phyloP scores from a whole-genome alignment of 2,329 filamentous ascomycete species.

The Westerdykella sp. region DNA sequence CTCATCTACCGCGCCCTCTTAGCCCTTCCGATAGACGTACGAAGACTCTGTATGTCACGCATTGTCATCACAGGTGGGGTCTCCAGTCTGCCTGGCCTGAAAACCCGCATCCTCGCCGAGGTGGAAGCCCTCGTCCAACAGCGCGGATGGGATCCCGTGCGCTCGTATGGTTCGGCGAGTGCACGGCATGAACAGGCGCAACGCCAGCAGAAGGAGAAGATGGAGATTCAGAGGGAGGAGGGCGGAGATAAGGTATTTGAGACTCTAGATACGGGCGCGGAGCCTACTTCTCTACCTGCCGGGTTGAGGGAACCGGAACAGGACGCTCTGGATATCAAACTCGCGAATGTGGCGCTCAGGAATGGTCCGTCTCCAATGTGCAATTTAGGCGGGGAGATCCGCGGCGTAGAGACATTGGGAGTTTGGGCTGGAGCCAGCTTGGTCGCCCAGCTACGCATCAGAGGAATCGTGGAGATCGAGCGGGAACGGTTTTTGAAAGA shows the following conservation, averaged over 20 bases:
- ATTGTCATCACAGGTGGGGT: conserved; percentile 82
- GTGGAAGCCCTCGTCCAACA: conserved; percentile 59
- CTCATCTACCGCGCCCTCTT: conserved; percentile 73
- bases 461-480: conserved; percentile 64
- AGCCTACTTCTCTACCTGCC: conserved; percentile 20
- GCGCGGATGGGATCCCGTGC: conserved; percentile 71
- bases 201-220: conserved; percentile 17
- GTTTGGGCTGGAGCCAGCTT: conserved; percentile 71
- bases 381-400: conserved; percentile 52
- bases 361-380: conserved; percentile 33
- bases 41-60: conserved; percentile 79
- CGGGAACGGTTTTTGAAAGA: conserved; percentile 65
- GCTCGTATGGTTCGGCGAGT: conserved; percentile 58
- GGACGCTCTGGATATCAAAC: conserved; percentile 55
- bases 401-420: conserved; percentile 63
- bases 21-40: conserved; percentile 71
- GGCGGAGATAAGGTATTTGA: conserved; percentile 18
- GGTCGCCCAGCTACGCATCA: conserved; percentile 60
- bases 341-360: conserved; percentile 46
- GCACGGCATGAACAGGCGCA: conserved; percentile 24
- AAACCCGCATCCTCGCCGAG: conserved; percentile 69
- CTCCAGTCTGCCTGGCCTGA: conserved; percentile 71
- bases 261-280: conserved; percentile 8
- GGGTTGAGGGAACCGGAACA: conserved; percentile 45
- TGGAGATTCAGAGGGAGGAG: conserved; percentile 16